These are phyloP conservation scores for Dendryphion nanum DNA, from an alignment of 2,329 filamentous ascomycete genomes.

Conservation along the genomic window DNA sequence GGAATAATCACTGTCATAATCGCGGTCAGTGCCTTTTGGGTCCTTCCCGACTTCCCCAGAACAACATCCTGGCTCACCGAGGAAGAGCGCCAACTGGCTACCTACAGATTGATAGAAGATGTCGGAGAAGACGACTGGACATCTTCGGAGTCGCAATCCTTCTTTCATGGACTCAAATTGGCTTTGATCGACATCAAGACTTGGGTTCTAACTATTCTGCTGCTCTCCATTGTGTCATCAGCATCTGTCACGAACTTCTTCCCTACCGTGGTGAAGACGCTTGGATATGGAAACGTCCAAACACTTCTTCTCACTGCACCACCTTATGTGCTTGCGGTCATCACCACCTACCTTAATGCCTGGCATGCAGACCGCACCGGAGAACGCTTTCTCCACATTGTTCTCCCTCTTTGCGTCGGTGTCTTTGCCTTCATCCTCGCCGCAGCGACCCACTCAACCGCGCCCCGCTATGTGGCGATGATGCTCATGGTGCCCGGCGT, in stretches of 20 bases:
- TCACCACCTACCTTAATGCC: constrained; percentile 64
- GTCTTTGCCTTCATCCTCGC: constrained; percentile 67
- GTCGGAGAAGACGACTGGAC: constrained; percentile 43
- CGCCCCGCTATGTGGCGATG: constrained; percentile 67
- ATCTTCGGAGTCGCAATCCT: constrained; percentile 32
- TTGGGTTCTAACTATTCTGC: constrained; percentile 39
- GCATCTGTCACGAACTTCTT: constrained; percentile 53
- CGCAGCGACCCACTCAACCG: constrained; percentile 59
- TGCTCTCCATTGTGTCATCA: constrained; percentile 41
- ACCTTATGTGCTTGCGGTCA: constrained; percentile 50
- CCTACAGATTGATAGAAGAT: constrained; percentile 38
- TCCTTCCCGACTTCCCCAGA: constrained; percentile 67
- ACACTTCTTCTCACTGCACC: constrained; percentile 51
- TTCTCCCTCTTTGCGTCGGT: constrained; percentile 60
- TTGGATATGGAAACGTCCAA: constrained; percentile 56
- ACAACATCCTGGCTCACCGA: constrained; percentile 41
- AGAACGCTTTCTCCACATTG: constrained; percentile 69
- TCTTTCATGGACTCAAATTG: constrained; percentile 42
- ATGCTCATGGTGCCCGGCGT: constrained; percentile 67
- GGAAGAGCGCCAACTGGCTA: constrained; percentile 39
- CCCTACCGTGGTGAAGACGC: constrained; percentile 61
- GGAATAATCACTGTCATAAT: constrained; percentile 63
- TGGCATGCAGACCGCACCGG: constrained; percentile 70
- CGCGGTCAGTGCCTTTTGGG: constrained; percentile 56
- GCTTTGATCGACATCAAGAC: constrained; percentile 41